Base-by-base conservation (phyloP, 768 basidiomycete genomes). In the Royoungia palumana region DNA sequence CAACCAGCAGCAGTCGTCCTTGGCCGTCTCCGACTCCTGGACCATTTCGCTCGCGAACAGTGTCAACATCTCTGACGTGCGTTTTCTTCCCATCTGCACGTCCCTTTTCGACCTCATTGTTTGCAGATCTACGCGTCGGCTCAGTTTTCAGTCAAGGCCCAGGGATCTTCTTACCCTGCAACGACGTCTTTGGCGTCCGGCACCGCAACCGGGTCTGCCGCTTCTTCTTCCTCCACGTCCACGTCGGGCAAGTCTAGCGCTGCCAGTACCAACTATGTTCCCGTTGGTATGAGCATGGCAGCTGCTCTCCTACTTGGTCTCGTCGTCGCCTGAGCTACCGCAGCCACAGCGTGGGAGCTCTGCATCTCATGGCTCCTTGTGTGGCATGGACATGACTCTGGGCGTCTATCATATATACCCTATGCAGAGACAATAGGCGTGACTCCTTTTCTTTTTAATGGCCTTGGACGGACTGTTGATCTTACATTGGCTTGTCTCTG, bases 71-170 rank as follows among this genome's bases (percentile, higher is more conserved):
- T 70, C 75, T 35, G 68, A 86, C 28, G 85, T 85, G 51, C 53
- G 79, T 75, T 13, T 48, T 14, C 24, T 17, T 4, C n/a, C 24
- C 25, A 13, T 25, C 20, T 11, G 13, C 24, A 39, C 12, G 21
- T 49, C 19, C 2, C 2, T 5, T 7, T 20, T 19, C 16, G 27
- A 14, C 16, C 32, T 32, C 16, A 32, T 32, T 32, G 13, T 16
- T 14, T 40, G 4, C 54, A 89, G 82, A 49, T 88, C 46, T 87
- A 74, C 51, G 81, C 82, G 79, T 83, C 22, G 40, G 73, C 47
- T 62, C 67, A 5, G 17, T 89, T 89, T 64, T 78, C 81, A 62
- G 75, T 89, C 65, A 79, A 82, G 62, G 60, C 82, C 6, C 51
- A 68, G 27, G 81, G 80, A 42, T 72, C 84, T 30, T 8, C 70